Evolutionary conservation across 768 basidiomycete genomes (phyloP), one percentile per base, ranked within the genome.

Genomic region (Lactarius evosmus): DNA sequence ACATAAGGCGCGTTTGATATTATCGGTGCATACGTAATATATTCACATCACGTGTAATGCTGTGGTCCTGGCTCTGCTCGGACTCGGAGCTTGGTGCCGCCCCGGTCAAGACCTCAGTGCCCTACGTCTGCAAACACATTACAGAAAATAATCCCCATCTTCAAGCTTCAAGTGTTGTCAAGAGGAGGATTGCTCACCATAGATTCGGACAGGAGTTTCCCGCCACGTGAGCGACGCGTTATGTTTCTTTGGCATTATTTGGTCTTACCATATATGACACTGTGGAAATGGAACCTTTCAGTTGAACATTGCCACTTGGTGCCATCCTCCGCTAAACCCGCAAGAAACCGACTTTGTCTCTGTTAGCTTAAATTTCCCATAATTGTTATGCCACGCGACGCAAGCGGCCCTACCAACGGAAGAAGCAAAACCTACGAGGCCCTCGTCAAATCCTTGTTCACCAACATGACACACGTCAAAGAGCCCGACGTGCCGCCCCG

Each of bases 371-470:
- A 36, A 36, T 40, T 19, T 27, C 30, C 17, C 22, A 3, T 50
- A 50, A 60, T 54, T n/a, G 32, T 29, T 27, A 65, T 65, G 64
- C 64, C 64, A 61, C 64, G 64, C 64, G 59, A 65, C 59, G 38
- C 32, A 38, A 52, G 32, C 36, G 54, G 22, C 11, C 5, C 55
- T 8, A 41, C 36, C 32, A 56, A 56, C 30, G 64, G 32, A 56
- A 49, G 58, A 56, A 60, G 46, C 33, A 57, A 57, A 51, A 36
- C 56, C 0, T 68, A 67, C 61, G 67, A 68, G 57, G 60, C 41
- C 19, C 61, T 68, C 16, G 67, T 68, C 53, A 68, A 66, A 55
- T 68, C 67, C 40, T 19, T 68, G 33, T 68, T 68, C 54, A 68
- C 65, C n/a, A 62, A 58, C 19, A 61, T 62, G 29, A 50, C 67